Percentiles rank a stretch among this genome's conserved stretches.
phyloP scores from a whole-genome alignment of 768 basidiomycete genomes.

The Tephrocybe sp. region DNA sequence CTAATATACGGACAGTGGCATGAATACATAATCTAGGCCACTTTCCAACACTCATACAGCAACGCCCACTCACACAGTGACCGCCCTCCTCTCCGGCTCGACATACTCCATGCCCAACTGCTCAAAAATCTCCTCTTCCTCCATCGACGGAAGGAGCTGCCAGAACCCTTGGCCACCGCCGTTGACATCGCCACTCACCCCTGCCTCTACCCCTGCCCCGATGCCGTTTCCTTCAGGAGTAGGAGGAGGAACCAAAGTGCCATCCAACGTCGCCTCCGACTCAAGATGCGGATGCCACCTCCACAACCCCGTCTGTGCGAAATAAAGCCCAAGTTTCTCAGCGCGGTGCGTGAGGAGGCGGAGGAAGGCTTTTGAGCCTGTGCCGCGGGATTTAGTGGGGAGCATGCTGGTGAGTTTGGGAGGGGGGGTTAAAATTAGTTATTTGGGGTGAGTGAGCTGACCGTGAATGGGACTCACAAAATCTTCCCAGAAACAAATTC shows the following conservation, averaged over 20 bases:
- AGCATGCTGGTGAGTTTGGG: slow-evolving; percentile 32
- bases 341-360: slow-evolving; percentile 42
- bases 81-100: slow-evolving; percentile 32
- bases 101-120: slow-evolving; percentile 42
- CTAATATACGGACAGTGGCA: no score
- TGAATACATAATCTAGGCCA: no score
- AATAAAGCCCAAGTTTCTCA: slow-evolving; percentile 37
- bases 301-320: slow-evolving; percentile 70
- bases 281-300: slow-evolving; percentile 39
- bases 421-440: no score
- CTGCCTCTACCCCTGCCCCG: neutral
- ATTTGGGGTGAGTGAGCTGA: no score
- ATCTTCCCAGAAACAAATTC: slow-evolving; percentile 25
- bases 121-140: slow-evolving; percentile 43
- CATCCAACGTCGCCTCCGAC: no score
- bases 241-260: no score
- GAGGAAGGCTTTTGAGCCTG: slow-evolving; percentile 53
- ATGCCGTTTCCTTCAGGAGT: no score
- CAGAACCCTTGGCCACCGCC: slow-evolving; percentile 30
- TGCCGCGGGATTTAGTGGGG: slow-evolving; percentile 49
- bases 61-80: no score
- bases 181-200: no score
- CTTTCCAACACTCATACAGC: no score
- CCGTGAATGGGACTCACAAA: neutral
- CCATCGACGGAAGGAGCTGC: slow-evolving; percentile 40